Percentiles rank a stretch among this genome's conserved stretches.
Evolutionary conservation across 495 filamentous ascomycete genomes (phyloP).

Genomic region (Hypomontagnella submonticulosa): DNA sequence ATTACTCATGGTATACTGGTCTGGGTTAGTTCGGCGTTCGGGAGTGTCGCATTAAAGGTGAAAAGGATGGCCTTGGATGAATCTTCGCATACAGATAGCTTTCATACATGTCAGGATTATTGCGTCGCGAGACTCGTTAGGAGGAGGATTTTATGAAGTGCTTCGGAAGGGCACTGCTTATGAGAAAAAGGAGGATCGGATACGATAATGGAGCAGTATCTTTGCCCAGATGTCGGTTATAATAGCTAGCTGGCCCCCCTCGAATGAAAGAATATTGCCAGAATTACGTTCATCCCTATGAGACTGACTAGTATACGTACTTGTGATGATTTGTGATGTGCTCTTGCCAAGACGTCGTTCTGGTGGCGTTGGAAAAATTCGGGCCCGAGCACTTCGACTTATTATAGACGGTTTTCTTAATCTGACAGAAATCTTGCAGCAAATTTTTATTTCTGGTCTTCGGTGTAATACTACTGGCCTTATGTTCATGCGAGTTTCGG

Average conservation of each 20-base stretch:
- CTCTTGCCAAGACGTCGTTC: neutral
- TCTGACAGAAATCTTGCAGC: neutral
- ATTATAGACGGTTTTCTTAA: no score
- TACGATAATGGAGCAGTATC: constrained; percentile 3
- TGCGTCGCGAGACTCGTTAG: constrained; percentile 29
- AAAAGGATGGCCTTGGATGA: constrained; percentile 21
- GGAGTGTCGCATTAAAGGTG: constrained; percentile 22
- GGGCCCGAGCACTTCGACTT: constrained; percentile 1
- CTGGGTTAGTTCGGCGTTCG: constrained; percentile 9
- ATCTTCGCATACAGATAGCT: constrained; percentile 22
- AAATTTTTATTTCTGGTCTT: constrained; percentile 1
- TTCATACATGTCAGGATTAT: constrained; percentile 14
- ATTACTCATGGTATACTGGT: constrained; percentile 4
- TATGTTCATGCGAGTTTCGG: constrained; percentile 34
- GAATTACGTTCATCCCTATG: neutral
- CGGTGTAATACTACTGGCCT: neutral
- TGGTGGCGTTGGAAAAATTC: neutral
- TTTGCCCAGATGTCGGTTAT: constrained; percentile 20
- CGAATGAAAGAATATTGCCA: constrained; percentile 17
- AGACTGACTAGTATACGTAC: neutral
- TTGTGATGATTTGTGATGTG: neutral
- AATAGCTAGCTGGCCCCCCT: constrained; percentile 29
- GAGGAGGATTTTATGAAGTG: constrained; percentile 31
- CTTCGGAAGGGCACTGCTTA: constrained; percentile 36
- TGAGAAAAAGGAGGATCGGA: constrained; percentile 20